Evolutionary conservation across 2,329 filamentous ascomycete species (phyloP), one percentile per base, ranked within the genome.

Genomic region (Aspergillus clavatus): DNA sequence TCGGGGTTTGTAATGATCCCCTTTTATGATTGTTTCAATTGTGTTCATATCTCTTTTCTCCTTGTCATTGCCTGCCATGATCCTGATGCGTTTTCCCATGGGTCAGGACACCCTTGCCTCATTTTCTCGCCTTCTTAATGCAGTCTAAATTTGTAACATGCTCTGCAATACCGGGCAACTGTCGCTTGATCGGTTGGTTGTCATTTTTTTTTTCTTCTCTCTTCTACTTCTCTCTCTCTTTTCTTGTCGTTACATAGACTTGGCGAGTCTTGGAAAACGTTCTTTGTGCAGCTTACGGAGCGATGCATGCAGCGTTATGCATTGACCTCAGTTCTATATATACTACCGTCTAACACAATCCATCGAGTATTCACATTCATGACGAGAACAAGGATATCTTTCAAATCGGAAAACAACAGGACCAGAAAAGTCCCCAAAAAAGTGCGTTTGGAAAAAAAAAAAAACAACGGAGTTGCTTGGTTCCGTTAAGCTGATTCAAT

Each of bases 121-220:
- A 22, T 44, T 31, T 50, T 48, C 45, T 46, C 31, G 46, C 42
- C 46, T 43, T 37, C 35, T 47, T 43, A 40, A 55, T 54, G 42
- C 55, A 55, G 49, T 52, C 55, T 53, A 54, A 57, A 58, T 44
- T 56, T 57, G 55, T 54, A 58, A 53, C 52, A 57, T 51, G 55
- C 37, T 46, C 54, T 53, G 50, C 52, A 53, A 57, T 50, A 50
- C 46, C 50, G 53, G 45, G 50, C 52, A 50, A 51, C 50, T 47
- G 45, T 52, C 48, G 37, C 27, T 46, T 43, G 35, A 40, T 22
- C 38, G 45, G 44, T 33, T 42, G 26, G 19, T 14, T n/a, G 14
- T 41, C 26, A 16, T 10, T 19, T 12, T 19, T 45, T 10, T 23
- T n/a, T n/a, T n/a, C n/a, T n/a, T n/a, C n/a, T n/a, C n/a, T n/a